Conservation (phyloP, 139 green algal species). For the Edaphochlamys debaryana region DNA sequence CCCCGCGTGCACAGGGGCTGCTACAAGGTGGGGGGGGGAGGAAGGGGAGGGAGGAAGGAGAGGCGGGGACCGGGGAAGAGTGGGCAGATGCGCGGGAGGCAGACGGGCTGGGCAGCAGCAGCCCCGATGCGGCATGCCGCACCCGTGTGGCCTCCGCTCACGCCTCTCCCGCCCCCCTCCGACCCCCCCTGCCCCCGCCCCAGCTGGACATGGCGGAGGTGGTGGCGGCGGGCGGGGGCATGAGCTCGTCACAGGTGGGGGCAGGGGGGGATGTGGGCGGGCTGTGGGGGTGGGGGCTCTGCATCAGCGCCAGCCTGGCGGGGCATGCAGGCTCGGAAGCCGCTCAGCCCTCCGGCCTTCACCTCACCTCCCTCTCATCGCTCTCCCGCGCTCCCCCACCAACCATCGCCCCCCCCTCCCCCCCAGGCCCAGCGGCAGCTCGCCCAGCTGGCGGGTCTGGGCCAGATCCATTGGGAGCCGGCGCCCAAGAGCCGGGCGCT, state of each 20-base stretch:
- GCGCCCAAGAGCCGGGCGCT: neutral
- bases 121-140: no score
- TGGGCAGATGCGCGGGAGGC: no score
- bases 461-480: slow-evolving; percentile 75
- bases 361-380: no score
- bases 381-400: neutral
- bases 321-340: no score
- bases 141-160: no score
- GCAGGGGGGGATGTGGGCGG: no score
- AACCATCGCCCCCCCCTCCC: neutral
- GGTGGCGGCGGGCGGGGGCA: slow-evolving; percentile 37
- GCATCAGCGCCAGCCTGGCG: no score
- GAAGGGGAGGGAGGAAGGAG: neutral
- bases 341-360: no score
- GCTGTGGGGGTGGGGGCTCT: neutral
- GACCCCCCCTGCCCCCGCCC: no score
- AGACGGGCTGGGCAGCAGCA: no score
- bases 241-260: slow-evolving; percentile 48
- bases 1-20: slow-evolving; percentile 40
- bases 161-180: no score
- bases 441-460: slow-evolving; percentile 55
- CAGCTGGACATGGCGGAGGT: slow-evolving; percentile 49
- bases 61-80: no score
- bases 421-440: slow-evolving; percentile 61
- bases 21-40: slow-evolving; percentile 29